A percentile compares a stretch with the other conserved stretches of the same genome.
Evolutionary conservation across 768 basidiomycete species (phyloP).

Genomic region (Suillus fuscotomentosus): DNA sequence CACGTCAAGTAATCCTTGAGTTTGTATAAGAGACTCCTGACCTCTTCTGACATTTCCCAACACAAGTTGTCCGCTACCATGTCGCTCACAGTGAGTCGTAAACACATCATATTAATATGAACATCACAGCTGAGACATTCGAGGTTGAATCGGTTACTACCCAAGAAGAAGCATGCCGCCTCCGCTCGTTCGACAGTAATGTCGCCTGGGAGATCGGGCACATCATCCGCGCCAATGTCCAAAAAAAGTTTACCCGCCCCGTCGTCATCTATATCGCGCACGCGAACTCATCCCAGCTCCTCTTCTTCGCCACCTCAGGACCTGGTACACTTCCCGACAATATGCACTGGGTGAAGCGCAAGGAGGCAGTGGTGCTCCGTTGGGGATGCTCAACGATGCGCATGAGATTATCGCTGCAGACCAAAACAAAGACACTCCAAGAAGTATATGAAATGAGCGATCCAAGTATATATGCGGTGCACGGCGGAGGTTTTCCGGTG

Average conservation of each 20-base stretch:
- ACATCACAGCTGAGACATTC: neutral
- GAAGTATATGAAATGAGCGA: constrained; percentile 24
- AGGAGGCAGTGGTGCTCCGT: constrained; percentile 29
- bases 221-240: constrained; percentile 21
- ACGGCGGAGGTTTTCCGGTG: constrained; percentile 34
- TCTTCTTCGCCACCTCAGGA: constrained; percentile 28
- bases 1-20: neutral
- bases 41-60: neutral
- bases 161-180: constrained; percentile 25
- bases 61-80: neutral
- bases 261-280: constrained; percentile 28
- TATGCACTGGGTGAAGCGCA: constrained; percentile 34
- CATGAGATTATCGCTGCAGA: constrained; percentile 18
- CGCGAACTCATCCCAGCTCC: constrained; percentile 27
- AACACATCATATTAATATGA: neutral
- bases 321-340: constrained; percentile 31
- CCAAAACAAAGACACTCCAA: constrained; percentile 5
- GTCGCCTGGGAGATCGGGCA: constrained; percentile 34
- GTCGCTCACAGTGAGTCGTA: constrained; percentile 14
- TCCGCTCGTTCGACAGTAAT: constrained; percentile 27
- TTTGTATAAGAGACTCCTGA: neutral
- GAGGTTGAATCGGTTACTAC: constrained; percentile 21
- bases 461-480: constrained; percentile 28
- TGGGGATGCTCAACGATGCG: constrained; percentile 29
- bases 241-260: constrained; percentile 18